Conservation (phyloP, 495 filamentous ascomycete species). For the Penicillium crystallinum region DNA sequence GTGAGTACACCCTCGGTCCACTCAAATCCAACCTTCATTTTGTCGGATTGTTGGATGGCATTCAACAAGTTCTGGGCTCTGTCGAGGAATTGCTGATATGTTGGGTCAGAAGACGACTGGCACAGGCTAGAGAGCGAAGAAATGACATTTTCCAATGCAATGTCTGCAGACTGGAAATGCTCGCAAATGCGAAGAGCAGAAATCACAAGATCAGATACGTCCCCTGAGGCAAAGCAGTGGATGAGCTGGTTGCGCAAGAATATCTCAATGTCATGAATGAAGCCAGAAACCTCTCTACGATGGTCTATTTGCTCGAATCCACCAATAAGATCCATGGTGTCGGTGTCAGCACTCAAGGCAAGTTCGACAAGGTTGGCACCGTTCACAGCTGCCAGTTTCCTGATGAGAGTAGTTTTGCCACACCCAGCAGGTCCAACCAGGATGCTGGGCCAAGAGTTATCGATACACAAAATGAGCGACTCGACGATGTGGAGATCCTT, state of each 20-base stretch:
- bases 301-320: slow-evolving; percentile 94
- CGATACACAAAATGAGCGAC: slow-evolving; percentile 79
- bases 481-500: slow-evolving; percentile 65
- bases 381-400: slow-evolving; percentile 68
- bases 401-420: slow-evolving; percentile 77
- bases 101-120: slow-evolving; percentile 23
- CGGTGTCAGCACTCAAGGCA: slow-evolving; percentile 84
- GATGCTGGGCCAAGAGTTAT: slow-evolving; percentile 83
- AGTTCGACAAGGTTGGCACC: slow-evolving; percentile 73
- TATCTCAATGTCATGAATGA: slow-evolving; percentile 49
- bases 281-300: slow-evolving; percentile 54
- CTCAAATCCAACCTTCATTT: slow-evolving; percentile 72
- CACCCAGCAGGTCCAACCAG: slow-evolving; percentile 79
- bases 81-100: slow-evolving; percentile 29
- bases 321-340: slow-evolving; percentile 94
- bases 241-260: slow-evolving; percentile 53
- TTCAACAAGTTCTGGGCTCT: slow-evolving; percentile 37
- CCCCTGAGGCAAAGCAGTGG: slow-evolving; percentile 39
- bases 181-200: slow-evolving; percentile 33
- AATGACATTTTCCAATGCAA: slow-evolving; percentile 32
- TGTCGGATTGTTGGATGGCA: slow-evolving; percentile 45
- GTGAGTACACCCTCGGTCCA: slow-evolving; percentile 94
- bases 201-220: slow-evolving; percentile 25
- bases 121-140: slow-evolving; percentile 29
- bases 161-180: slow-evolving; percentile 26